phyloP scores from a whole-genome alignment of 305 asterid species.

The Andrographis paniculata region DNA sequence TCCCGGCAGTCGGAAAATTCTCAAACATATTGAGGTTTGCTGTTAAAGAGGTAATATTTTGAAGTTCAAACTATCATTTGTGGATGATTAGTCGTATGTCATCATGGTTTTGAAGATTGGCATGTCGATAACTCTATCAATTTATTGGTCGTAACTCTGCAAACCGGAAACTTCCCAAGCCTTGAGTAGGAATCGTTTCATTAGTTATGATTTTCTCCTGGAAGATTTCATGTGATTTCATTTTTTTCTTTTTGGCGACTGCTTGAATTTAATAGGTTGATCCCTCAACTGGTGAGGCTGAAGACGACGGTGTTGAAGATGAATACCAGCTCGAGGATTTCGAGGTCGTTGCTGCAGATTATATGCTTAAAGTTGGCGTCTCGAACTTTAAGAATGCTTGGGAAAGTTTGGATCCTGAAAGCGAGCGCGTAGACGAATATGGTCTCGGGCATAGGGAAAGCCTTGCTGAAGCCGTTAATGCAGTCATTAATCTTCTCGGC shows the following conservation, averaged over 20 bases:
- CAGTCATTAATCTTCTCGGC: slow-evolving; percentile 65
- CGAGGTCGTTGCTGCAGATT: slow-evolving; percentile 69
- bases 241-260: background rate
- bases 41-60: slow-evolving; percentile 56
- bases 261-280: slow-evolving; percentile 40
- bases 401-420: slow-evolving; percentile 62
- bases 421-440: slow-evolving; percentile 61
- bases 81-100: too few species aligned
- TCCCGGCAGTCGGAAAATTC: slow-evolving; percentile 68
- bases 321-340: slow-evolving; percentile 78
- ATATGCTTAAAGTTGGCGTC: slow-evolving; percentile 60
- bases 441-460: slow-evolving; percentile 79
- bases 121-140: too few species aligned
- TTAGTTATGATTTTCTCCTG: too few species aligned
- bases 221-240: background rate
- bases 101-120: too few species aligned
- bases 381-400: slow-evolving; percentile 79
- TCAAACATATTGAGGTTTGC: slow-evolving; percentile 59
- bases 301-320: slow-evolving; percentile 75
- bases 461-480: slow-evolving; percentile 61
- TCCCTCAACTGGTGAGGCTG: slow-evolving; percentile 64
- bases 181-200: too few species aligned
- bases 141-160: too few species aligned
- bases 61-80: slow-evolving; percentile 1
- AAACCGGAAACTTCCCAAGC: too few species aligned